A percentile compares a stretch with the other conserved stretches of the same genome.
Conservation (phyloP, 2,329 filamentous ascomycete genomes). For the Colletotrichum sp. region DNA sequence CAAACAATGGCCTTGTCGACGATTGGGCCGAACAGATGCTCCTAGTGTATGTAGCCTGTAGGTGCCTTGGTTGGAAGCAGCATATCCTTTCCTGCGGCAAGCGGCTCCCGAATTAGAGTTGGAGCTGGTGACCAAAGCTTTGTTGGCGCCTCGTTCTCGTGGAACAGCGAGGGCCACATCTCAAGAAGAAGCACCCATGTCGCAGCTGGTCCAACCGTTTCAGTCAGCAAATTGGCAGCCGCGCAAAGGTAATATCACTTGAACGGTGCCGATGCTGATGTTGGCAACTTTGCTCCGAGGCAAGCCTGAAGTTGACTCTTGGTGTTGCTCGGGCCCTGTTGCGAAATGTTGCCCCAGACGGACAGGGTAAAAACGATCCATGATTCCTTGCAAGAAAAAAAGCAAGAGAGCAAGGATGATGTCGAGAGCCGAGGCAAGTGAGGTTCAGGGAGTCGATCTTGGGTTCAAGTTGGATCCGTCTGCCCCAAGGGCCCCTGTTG, state of each 20-base stretch:
- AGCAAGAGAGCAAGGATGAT: neutral
- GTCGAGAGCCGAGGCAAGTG: slow-evolving; percentile 15
- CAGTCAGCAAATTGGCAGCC: neutral
- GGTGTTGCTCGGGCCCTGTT: neutral
- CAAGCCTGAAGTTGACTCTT: neutral
- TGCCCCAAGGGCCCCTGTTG: neutral
- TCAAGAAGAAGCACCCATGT: slow-evolving; percentile 1
- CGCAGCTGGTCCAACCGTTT: slow-evolving; percentile 13
- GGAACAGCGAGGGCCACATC: neutral
- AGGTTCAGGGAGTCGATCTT: neutral
- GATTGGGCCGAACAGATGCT: neutral
- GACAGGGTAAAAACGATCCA: neutral
- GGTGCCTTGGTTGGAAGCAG: neutral
- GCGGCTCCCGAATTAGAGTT: slow-evolving; percentile 10
- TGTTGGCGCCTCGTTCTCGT: neutral
- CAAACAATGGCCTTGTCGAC: neutral
- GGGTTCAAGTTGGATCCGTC: neutral
- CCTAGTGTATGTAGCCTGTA: neutral
- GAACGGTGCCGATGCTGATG: neutral
- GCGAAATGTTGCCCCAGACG: neutral
- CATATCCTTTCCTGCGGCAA: neutral
- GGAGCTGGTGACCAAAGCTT: slow-evolving; percentile 18
- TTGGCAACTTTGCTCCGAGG: neutral
- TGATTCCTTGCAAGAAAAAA: neutral
- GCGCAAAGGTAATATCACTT: neutral